phyloP scores from a whole-genome alignment of 306 rosid genomes.

The Ceratonia siliqua region DNA sequence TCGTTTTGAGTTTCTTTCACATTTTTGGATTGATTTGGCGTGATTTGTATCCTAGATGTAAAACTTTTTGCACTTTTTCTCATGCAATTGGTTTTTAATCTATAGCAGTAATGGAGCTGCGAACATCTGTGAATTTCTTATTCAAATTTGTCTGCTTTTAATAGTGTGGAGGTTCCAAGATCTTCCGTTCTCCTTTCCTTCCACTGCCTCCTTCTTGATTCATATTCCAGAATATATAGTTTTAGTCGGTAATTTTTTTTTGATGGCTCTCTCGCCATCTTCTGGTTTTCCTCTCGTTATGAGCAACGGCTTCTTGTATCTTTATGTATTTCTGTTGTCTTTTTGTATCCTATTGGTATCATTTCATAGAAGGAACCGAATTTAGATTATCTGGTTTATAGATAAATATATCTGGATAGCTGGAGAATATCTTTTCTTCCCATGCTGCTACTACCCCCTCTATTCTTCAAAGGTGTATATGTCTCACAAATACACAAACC shows the following conservation, averaged over 20 bases:
- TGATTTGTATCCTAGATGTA: constrained; percentile 28
- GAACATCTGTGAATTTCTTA: not conserved
- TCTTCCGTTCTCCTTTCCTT: constrained; percentile 21
- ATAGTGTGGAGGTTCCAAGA: constrained; percentile 14
- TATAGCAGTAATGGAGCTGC: not conserved
- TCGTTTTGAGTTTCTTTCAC: constrained; percentile 6
- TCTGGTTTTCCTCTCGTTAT: not conserved
- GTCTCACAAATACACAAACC: constrained; percentile 4
- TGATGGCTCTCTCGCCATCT: not conserved
- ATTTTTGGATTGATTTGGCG: not conserved
- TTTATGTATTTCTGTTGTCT: constrained; percentile 11
- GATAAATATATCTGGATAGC: not conserved
- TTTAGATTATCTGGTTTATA: constrained; percentile 5
- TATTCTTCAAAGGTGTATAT: not conserved
- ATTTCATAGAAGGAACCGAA: constrained; percentile 17
- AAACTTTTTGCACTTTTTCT: not conserved
- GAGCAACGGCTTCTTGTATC: not conserved
- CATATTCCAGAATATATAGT: not conserved
- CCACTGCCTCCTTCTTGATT: not conserved
- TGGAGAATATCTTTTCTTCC: not conserved
- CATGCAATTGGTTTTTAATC: not conserved
- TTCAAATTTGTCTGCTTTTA: not conserved
- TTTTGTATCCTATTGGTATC: constrained; percentile 1
- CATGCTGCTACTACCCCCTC: not conserved
- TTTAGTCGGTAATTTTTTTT: not conserved